Evolutionary conservation across 768 basidiomycete genomes (phyloP).

Genomic region (Pilatotrama ljubarskyi): DNA sequence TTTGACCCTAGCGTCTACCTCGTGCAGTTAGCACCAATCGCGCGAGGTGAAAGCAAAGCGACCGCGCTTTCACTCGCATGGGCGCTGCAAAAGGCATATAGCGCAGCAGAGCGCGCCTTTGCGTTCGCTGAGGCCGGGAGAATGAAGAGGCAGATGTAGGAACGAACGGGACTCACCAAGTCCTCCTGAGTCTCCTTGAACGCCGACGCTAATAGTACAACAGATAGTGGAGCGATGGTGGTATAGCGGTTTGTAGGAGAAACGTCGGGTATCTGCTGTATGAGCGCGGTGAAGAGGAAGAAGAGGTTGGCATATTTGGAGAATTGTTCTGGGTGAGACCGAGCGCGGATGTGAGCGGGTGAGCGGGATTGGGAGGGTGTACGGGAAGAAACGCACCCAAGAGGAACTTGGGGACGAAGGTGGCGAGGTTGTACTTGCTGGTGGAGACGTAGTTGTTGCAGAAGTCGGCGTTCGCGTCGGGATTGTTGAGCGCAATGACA

Average conservation of each 20-base stretch:
- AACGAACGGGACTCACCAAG: constrained; percentile 52
- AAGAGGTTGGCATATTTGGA: constrained; percentile 98
- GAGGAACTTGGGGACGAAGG: constrained; percentile 92
- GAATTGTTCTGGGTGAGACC: constrained; percentile 78
- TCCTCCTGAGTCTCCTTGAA: constrained; percentile 97
- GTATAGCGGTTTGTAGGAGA: constrained; percentile 96
- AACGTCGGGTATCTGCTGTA: constrained; percentile 97
- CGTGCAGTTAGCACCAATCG: no score
- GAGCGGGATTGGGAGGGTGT: background rate
- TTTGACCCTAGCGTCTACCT: no score
- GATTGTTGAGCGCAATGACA: constrained; percentile 80
- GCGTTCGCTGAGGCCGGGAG: no score
- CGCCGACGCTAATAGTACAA: constrained; percentile 90
- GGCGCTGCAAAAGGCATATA: no score
- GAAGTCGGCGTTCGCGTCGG: constrained; percentile 62
- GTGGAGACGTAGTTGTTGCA: constrained; percentile 86
- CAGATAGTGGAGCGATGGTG: constrained; percentile 86
- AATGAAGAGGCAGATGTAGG: background rate
- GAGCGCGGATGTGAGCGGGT: constrained; percentile 11
- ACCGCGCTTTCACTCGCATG: no score
- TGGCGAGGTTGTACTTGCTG: constrained; percentile 88
- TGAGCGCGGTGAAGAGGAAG: constrained; percentile 96
- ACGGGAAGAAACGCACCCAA: constrained; percentile 54
- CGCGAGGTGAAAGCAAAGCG: no score
- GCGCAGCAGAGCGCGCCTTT: no score